Conservation (phyloP, 305 asterid species). For the Fraxinus dipetala region DNA sequence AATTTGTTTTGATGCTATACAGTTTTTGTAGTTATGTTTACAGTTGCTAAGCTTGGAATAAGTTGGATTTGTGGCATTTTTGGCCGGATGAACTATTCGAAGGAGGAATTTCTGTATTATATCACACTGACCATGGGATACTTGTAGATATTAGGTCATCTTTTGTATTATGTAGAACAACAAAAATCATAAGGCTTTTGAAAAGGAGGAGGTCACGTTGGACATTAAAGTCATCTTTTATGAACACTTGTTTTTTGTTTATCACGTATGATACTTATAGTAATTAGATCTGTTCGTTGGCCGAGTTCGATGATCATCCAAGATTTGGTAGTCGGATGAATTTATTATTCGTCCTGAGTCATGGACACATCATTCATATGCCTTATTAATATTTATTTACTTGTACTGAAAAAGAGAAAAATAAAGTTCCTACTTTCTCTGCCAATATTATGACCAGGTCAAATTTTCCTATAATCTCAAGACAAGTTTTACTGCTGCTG, state of each 20-base stretch:
- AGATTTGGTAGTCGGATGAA: not conserved
- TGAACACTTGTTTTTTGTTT: not conserved
- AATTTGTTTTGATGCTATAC: slow-evolving; percentile 4
- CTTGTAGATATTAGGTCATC: not conserved
- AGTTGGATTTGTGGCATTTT: not conserved
- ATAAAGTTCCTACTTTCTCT: not conserved
- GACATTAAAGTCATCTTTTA: slow-evolving; percentile 6
- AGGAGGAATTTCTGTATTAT: not conserved
- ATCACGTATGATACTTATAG: not conserved
- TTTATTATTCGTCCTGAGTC: not conserved
- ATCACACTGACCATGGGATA: not conserved
- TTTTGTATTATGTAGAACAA: not conserved
- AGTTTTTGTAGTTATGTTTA: not conserved
- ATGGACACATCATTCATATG: not conserved
- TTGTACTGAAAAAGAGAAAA: not conserved
- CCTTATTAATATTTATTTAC: not conserved
- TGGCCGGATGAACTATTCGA: not conserved
- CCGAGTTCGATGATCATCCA: not conserved
- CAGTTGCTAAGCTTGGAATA: not conserved
- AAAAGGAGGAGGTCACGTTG: not conserved
- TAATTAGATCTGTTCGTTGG: not conserved
- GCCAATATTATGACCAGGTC: not conserved
- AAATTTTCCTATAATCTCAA: slow-evolving; percentile 3
- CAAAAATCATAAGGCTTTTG: not conserved
- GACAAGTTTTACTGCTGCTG: not conserved